These are phyloP conservation scores for Urostyla sp. DNA, from an alignment of 73 alveolate species.

Conservation along the genomic window DNA sequence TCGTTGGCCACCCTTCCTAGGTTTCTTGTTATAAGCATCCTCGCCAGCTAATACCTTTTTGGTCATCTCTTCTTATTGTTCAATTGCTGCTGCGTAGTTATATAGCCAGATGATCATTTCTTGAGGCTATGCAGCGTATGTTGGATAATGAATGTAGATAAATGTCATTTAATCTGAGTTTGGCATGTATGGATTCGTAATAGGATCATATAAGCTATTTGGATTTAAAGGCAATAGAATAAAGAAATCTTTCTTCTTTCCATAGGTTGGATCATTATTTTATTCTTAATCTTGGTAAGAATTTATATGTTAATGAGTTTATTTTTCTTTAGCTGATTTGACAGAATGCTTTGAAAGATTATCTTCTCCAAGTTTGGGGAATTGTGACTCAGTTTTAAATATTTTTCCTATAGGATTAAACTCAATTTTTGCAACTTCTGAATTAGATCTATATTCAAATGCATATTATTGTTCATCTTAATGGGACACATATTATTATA, in stretches of 20 bases:
- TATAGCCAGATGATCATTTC: slow-evolving; percentile 45
- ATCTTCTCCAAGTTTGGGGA: slow-evolving; percentile 22
- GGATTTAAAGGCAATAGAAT: neutral
- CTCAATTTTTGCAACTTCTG: too few species aligned
- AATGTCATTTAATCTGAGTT: slow-evolving; percentile 23
- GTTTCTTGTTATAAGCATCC: slow-evolving; percentile 30
- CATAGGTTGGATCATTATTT: slow-evolving; percentile 26
- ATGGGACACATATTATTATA: too few species aligned
- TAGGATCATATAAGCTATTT: slow-evolving; percentile 14
- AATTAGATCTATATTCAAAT: too few species aligned
- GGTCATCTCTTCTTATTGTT: neutral
- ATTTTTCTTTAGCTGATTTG: neutral
- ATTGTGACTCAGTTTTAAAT: slow-evolving; percentile 13
- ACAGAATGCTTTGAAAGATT: neutral
- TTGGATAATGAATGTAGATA: slow-evolving; percentile 21
- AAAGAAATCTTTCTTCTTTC: slow-evolving; percentile 43
- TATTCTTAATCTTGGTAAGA: neutral
- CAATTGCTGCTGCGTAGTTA: neutral
- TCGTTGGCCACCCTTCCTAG: neutral
- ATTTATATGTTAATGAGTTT: neutral
- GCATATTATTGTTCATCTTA: too few species aligned
- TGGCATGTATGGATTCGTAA: slow-evolving; percentile 8
- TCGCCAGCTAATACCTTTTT: neutral
- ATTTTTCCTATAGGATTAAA: slow-evolving; percentile 32
- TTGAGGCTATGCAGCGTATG: slow-evolving; percentile 22